phyloP scores from a whole-genome alignment of 345 rosid genomes.

The Camelina laxa region DNA sequence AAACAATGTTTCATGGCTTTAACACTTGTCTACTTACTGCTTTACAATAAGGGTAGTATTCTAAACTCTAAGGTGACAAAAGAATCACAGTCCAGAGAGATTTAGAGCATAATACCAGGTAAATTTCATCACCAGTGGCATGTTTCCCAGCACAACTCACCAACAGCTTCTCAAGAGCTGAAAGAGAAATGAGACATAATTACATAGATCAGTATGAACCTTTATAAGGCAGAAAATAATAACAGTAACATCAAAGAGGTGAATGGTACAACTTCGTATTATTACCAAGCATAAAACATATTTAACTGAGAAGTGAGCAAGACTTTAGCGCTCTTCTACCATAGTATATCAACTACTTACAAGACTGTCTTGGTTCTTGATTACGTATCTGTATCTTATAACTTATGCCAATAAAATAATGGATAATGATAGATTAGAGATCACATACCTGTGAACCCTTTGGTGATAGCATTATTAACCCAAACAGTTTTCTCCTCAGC shows the following conservation, averaged over 20 bases:
- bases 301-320: slow-evolving; percentile 4
- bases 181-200: slow-evolving; percentile 34
- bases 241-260: slow-evolving; percentile 1
- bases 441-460: slow-evolving; percentile 72
- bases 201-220: not conserved
- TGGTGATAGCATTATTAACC: slow-evolving; percentile 59
- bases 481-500: slow-evolving; percentile 55
- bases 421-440: not conserved
- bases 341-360: not conserved
- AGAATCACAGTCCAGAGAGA: slow-evolving; percentile 23
- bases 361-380: not conserved
- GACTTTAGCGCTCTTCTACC: not conserved
- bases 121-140: slow-evolving; percentile 79
- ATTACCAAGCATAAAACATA: not conserved
- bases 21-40: not conserved
- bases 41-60: not conserved
- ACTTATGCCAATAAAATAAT: not conserved
- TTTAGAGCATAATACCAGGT: slow-evolving; percentile 53
- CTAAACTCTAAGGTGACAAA: not conserved
- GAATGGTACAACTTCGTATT: not conserved
- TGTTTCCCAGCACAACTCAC: slow-evolving; percentile 66
- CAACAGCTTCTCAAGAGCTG: slow-evolving; percentile 78
- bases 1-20: slow-evolving; percentile 5
- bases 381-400: not conserved
- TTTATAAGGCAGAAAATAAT: not conserved